A percentile compares a stretch with the other conserved stretches of the same genome.
phyloP scores from a whole-genome alignment of 2,329 filamentous ascomycete species.

The Colletotrichum sp. region DNA sequence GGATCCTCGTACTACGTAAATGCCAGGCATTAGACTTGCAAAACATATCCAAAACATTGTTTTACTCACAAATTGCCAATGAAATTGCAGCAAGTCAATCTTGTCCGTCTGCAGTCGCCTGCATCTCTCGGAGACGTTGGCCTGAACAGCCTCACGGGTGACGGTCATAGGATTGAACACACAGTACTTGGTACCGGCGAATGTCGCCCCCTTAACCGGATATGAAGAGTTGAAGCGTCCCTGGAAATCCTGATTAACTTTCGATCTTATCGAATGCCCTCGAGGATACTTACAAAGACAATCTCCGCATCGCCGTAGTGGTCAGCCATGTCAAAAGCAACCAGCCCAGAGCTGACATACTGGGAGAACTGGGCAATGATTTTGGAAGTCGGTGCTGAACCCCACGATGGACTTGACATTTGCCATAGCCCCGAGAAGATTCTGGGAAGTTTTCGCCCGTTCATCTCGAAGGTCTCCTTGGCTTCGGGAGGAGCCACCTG shows the following conservation, averaged over 20 bases:
- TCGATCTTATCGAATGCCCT: not conserved
- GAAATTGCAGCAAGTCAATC: constrained; percentile 39
- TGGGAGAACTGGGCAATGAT: constrained; percentile 29
- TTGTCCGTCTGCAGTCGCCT: constrained; percentile 30
- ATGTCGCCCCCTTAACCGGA: constrained; percentile 26
- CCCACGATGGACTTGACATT: constrained; percentile 34
- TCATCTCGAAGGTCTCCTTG: constrained; percentile 27
- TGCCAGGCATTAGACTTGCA: not conserved
- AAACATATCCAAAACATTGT: not conserved
- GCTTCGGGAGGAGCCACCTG: not conserved
- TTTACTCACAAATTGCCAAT: constrained; percentile 36
- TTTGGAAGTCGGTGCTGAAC: constrained; percentile 22
- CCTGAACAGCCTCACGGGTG: constrained; percentile 29
- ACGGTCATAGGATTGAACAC: constrained; percentile 33
- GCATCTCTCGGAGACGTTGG: constrained; percentile 34
- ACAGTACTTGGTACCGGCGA: constrained; percentile 39
- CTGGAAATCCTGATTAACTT: constrained; percentile 25
- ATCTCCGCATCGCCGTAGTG: constrained; percentile 29
- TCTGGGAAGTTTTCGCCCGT: constrained; percentile 26
- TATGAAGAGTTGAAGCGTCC: constrained; percentile 32
- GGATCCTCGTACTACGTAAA: not conserved
- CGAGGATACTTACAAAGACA: constrained; percentile 21
- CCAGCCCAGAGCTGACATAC: constrained; percentile 28
- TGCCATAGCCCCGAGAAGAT: constrained; percentile 36
- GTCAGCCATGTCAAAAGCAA: constrained; percentile 38